Evolutionary conservation across 192 early-diverging fungal genomes (phyloP), one percentile per base, ranked within the genome.

Genomic region (Allomyces macrogynus): DNA sequence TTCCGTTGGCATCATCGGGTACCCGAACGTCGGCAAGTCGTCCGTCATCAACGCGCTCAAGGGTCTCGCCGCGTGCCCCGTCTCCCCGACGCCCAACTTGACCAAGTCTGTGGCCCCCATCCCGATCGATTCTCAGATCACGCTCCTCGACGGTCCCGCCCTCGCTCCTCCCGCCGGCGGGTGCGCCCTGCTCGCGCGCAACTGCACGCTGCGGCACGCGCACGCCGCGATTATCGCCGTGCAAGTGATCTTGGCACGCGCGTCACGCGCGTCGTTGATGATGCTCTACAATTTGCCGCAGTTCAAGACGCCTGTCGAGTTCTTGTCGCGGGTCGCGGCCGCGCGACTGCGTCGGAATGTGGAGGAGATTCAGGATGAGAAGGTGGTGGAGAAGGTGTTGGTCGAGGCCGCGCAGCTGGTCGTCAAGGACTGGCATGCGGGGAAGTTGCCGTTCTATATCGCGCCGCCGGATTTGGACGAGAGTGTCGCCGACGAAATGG

Each of bases 51-150:
- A 99, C 78, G 91, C 95, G 18, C 79, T 99, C 26, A 82, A 93
- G 62, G 95, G 95, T 14, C 81, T 91, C 32, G 93, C 93, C 68
- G 78, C 83, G 61, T 95, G 97, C 32, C 88, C 95, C 8, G 93
- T 99, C n/a, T 88, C 89, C 16, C 80, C 96, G 27, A 99, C 94
- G 23, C 96, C 96, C 23, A 95, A 95, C 68, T 97, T 96, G 70
- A 99, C 96, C 65, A 97, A 97, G 79, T 95, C 97, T 72, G 97
- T 99, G 77, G 94, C 97, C 77, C 95, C 96, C 43, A 92, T 99
- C 68, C 85, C 86, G 49, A 77, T 99, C 60, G 96, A 99, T 71
- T 92, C 94, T 65, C 90, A 92, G 73, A 87, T 99, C 79, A 94
- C 95, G 67, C 76, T 99, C 24, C 70, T 99, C 62, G 96, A 99